Evolutionary conservation across 495 filamentous ascomycete genomes (phyloP), one percentile per base, ranked within the genome.

Genomic region (Aspergillus cavernicola): DNA sequence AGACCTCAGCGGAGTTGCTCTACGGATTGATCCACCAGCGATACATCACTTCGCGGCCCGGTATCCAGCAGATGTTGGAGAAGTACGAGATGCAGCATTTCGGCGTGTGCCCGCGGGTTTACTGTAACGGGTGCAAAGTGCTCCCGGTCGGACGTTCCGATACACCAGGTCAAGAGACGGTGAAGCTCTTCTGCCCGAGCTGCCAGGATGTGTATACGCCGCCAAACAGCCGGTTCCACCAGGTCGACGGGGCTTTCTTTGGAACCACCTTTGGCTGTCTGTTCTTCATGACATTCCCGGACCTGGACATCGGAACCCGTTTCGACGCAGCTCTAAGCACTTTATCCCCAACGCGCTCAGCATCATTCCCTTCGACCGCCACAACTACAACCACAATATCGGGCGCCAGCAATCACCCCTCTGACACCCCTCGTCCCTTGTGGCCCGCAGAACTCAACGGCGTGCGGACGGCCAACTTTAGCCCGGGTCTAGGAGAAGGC

Each of bases 1-100:
- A 98, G 73, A 92, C 87, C 62, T 96, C 91, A 0, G 93, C 93
- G 9, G 95, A 98, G 76, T 84, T 98, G 64, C 86, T 98, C 11
- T 98, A 97, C 72, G 93, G 93, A 6, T 81, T 98, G 19, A 98
- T 98, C 64, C 93, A 98, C 70, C 93, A 97, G 72, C 89, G 93
- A 22, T 98, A 95, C 69, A 97, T 98, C 73, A 97, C 90, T 52
- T 96, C 91, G n/a, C 80, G 93, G 29, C 90, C 90, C 6, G 93
- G 93, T 16, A 97, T 98, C 49, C 92, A 96, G 65, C 91, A 96
- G 67, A 98, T 98, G 93, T 89, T 90, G 24, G 95, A 98, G 67
- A 98, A 98, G 66, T 97, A 97, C 76, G 92, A 96, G 62, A 77
- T 95, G 39, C 85, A 89, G 56, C 92, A 98, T 71, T 98, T 98